These are phyloP conservation scores for Fusarium scirpi DNA, from an alignment of 2,329 filamentous ascomycete genomes.

Conservation along the genomic window DNA sequence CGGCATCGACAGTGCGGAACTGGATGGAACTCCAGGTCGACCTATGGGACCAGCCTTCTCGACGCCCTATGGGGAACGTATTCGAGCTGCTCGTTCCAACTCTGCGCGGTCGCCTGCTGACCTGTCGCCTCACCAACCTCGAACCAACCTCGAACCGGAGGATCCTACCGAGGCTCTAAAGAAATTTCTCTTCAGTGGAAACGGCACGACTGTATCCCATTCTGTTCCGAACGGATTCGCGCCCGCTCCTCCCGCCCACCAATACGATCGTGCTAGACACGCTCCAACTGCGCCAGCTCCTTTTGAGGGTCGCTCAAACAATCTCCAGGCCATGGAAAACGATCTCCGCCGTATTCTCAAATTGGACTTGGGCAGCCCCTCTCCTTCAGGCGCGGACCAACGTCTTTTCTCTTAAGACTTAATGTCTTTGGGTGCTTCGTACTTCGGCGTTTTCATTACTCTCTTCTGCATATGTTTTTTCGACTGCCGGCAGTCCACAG, in stretches of 20 bases:
- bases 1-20: constrained; percentile 61
- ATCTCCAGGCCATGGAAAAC: constrained; percentile 65
- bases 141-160: constrained; percentile 34
- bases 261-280: constrained; percentile 19
- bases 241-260: constrained; percentile 32
- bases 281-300: constrained; percentile 12
- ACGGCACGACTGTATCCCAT: constrained; percentile 40
- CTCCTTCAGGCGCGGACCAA: constrained; percentile 38
- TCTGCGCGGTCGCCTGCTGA: constrained; percentile 41
- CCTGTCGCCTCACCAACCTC: constrained; percentile 24
- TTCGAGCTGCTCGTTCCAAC: constrained; percentile 63
- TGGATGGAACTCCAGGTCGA: constrained; percentile 69
- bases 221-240: constrained; percentile 36
- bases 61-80: constrained; percentile 72
- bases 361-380: constrained; percentile 50
- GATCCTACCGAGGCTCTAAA: constrained; percentile 65
- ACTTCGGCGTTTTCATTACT: constrained; percentile 36
- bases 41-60: constrained; percentile 75
- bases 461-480: constrained; percentile 43
- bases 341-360: constrained; percentile 67
- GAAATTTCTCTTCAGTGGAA: constrained; percentile 64
- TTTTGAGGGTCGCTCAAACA: constrained; percentile 27
- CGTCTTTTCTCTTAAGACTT: constrained; percentile 46
- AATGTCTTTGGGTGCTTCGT: constrained; percentile 26
- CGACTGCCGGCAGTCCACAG: constrained; percentile 38